Evolutionary conservation across 73 alveolate species (phyloP), one percentile per base, ranked within the genome.

Genomic region (Paramecium biaurelia): DNA sequence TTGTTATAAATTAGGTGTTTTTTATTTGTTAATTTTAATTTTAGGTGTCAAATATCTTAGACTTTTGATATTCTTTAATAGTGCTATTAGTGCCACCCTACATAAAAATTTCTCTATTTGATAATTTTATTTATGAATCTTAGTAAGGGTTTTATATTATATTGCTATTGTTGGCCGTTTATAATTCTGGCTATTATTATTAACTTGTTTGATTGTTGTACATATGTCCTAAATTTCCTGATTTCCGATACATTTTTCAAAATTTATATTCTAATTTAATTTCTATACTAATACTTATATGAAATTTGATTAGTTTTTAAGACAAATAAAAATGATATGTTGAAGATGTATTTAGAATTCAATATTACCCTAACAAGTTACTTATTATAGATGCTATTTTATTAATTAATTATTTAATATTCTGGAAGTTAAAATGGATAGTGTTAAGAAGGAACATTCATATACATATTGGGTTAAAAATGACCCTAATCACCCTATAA

Each of bases 401-500:
- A 32, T 18, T 72, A 72, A 35, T 72, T 35, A 72, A 32, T 72
- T 32, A 35, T 53, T 72, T 34, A n/a, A 34, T 15, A 34, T 72
- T 72, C 58, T 37, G 53, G 86, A 38, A 72, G 11, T 72, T 18
- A 18, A 53, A 34, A 72, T 72, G 86, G 86, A 72, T 37, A 72
- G 14, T 37, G 18, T 42, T 5, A 79, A 79, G 28, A 79, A 79
- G 24, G 90, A 79, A 34, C 70, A 79, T 45, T 79, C 90, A 7
- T 79, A 79, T n/a, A 79, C 90, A 10, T 79, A 79, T 79, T 79
- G 90, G 90, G 90, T 79, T 23, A 79, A 79, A 47, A 21, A 79
- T 79, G 90, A 79, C n/a, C 90, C 90, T 4, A 79, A 79, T 79
- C 90, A 79, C 23, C 90, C 90, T 11, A 79, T 43, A 34, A 79